A percentile compares a stretch with the other conserved stretches of the same genome.
These are phyloP conservation scores for Talaromyces liani DNA, from an alignment of 495 filamentous ascomycete species.

Conservation along the genomic window DNA sequence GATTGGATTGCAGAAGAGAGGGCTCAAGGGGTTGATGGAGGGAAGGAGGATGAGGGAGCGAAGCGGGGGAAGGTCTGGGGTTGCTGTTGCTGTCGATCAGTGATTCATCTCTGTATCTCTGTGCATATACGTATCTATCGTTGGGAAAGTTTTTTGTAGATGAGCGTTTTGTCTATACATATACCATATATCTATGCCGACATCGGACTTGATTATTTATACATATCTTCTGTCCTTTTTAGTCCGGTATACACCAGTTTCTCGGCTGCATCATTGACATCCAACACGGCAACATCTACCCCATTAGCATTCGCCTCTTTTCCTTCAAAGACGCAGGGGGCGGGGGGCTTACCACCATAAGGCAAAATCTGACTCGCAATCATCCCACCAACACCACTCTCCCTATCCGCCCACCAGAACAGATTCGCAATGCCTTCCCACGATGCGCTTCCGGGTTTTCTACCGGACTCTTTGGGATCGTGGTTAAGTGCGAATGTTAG, in stretches of 20 bases:
- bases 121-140: not conserved
- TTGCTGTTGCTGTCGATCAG: slow-evolving; percentile 3
- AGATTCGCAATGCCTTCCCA: slow-evolving; percentile 57
- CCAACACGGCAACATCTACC: slow-evolving; percentile 2
- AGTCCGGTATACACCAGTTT: slow-evolving; percentile 2
- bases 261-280: slow-evolving; percentile 4
- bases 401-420: slow-evolving; percentile 55
- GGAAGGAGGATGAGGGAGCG: slow-evolving; percentile 78
- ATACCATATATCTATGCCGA: not conserved
- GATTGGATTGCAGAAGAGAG: slow-evolving; percentile 93
- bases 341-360: slow-evolving; percentile 25
- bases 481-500: slow-evolving; percentile 46
- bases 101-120: not conserved
- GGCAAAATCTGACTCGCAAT: slow-evolving; percentile 52
- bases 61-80: slow-evolving; percentile 19
- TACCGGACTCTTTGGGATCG: slow-evolving; percentile 32
- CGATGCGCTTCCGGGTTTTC: slow-evolving; percentile 36
- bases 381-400: slow-evolving; percentile 51
- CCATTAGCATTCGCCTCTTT: not conserved
- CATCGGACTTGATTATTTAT: not conserved
- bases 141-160: not conserved
- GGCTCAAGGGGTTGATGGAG: slow-evolving; percentile 90
- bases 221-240: not conserved
- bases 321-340: not conserved
- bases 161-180: not conserved